Base-by-base conservation (phyloP, 495 filamentous ascomycete species). In the Aspergillus sclerotioniger region DNA sequence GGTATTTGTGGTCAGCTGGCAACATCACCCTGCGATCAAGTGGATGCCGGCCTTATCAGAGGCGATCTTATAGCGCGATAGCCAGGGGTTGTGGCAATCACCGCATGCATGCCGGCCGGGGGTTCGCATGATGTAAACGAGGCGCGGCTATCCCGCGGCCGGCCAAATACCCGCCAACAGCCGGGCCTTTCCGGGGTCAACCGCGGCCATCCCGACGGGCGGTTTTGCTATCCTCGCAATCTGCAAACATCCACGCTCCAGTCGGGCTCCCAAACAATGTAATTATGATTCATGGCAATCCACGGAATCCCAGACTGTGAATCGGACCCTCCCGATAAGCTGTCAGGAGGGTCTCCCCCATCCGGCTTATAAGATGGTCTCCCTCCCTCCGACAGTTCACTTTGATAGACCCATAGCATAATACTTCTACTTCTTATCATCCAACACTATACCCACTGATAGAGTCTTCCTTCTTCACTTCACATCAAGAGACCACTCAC, bases 141-240 rank as follows among this genome's bases (percentile, higher is more conserved):
- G 19, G 46, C 19, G 45, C 46, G 46, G 28, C 6, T 49, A 31
- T 31, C 20, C 43, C 57, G 55, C 25, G 48, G 46, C 52, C 59
- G 50, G 20, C 28, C 8, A 59, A 62, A 64, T 54, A 64, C 43
- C 64, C 64, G 61, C 16, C 29, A 2, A 37, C 43, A 56, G 19
- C 56, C 62, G 31, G 8, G 33, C 56, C 57, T 49, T 62, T 17
- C 66, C 66, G 66, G 21, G 8, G 9, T 21, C 57, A 67, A 37
- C 65, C 65, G 65, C 10, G 48, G 41, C 44, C 35, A 51, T 33
- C 56, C 52, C 37, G 12, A 62, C 31, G 8, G 15, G 28, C 54
- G 65, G 45, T 62, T 55, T 51, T n/a, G 33, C 33, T 1, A 35
- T 35, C 33, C 33, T 35, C 33, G 33, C 33, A 2, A n/a, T 13